Percentiles rank a stretch among this genome's conserved stretches.
Evolutionary conservation across 805 yeast species (phyloP).

Genomic region (Hanseniaspora mollemarum): DNA sequence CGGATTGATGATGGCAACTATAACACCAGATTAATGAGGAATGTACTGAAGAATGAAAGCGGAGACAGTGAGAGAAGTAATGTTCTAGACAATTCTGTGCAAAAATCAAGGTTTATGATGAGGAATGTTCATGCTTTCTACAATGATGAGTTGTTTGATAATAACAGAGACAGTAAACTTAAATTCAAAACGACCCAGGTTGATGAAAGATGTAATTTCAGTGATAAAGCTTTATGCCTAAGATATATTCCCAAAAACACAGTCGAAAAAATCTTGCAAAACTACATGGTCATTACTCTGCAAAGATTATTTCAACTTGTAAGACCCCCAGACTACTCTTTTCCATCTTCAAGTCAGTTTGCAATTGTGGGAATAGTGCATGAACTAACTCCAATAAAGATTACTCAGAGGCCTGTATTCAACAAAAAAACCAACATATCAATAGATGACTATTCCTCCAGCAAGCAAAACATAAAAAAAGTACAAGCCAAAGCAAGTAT

Average conservation of each 20-base stretch:
- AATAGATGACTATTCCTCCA: not conserved
- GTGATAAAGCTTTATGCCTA: constrained; percentile 35
- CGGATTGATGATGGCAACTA: constrained; percentile 27
- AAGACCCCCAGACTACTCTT: constrained; percentile 52
- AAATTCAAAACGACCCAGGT: constrained; percentile 27
- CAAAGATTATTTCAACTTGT: constrained; percentile 54
- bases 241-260: constrained; percentile 36
- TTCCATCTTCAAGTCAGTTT: constrained; percentile 37
- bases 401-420: not conserved
- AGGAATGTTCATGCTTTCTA: constrained; percentile 35
- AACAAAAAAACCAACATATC: not conserved
- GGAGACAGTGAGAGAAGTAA: not conserved
- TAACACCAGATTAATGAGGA: constrained; percentile 22
- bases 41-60: not conserved
- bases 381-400: constrained; percentile 8
- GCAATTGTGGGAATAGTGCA: constrained; percentile 11
- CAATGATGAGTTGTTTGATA: constrained; percentile 1
- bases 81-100: not conserved
- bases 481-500: not conserved
- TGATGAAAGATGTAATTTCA: constrained; percentile 37
- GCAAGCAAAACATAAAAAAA: not conserved
- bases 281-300: constrained; percentile 46
- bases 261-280: constrained; percentile 34
- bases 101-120: constrained; percentile 25
- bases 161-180: constrained; percentile 17